Base-by-base conservation (phyloP, 2,329 filamentous ascomycete genomes). In the Juglanconis oblonga region DNA sequence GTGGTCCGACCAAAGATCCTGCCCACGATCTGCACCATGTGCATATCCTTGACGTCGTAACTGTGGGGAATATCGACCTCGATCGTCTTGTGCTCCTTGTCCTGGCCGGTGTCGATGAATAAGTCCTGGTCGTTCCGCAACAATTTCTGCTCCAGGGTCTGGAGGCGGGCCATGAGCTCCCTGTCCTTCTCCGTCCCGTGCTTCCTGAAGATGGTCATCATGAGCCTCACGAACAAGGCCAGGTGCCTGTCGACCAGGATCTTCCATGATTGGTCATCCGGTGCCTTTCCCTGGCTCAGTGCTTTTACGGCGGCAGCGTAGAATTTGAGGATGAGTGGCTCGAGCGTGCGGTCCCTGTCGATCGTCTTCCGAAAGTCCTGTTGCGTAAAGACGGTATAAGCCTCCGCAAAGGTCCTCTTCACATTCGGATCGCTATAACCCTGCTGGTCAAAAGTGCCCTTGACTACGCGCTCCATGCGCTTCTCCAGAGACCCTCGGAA, bases 1-100 rank as follows among this genome's bases (percentile, higher is more conserved):
- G 89, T 86, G 48, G 87, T 87, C 61, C 94, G 81, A 49, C 89
- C 90, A 74, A 98, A 99, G 64, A 97, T 90, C 67, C 84, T 88
- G 54, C 89, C 90, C 32, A 99, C 93, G 40, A 89, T 85, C 72
- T 95, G 89, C 33, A 97, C 95, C 76, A 97, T 84, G 42, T 88
- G 88, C 95, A 99, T 99, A 71, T 99, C 95, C 75, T 95, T 97
- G 71, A 98, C 89, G 73, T 97, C 91, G 73, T 97, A 91, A 70
- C 87, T 95, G 60, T 96, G 79, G 10, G 94, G 92, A 3, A 92
- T 85, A 59, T 90, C 82, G 29, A 94, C 90, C 73, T 97, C 94
- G 64, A 95, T 82, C 8, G 88, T 90, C 52, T 84, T 85, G 40
- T 86, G 86, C 81, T 67, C 79, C 51, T 81, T 80, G 57, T 83